These are phyloP conservation scores for Mycena metata DNA, from an alignment of 768 basidiomycete species.

Conservation along the genomic window DNA sequence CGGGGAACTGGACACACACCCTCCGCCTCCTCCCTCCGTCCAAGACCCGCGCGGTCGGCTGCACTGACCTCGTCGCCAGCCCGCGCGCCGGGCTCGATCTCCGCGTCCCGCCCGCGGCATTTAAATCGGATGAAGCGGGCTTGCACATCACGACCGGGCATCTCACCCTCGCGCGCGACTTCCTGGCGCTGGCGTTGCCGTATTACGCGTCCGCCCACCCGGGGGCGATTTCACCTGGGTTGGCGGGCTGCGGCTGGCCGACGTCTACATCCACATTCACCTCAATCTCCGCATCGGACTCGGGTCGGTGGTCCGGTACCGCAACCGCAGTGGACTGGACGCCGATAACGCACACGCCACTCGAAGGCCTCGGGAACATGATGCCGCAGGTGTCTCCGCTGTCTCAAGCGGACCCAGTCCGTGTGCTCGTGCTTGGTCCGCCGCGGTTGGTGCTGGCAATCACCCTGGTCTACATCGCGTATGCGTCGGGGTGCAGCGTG, in stretches of 20 bases:
- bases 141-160: constrained; percentile 22
- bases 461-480: constrained; percentile 28
- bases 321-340: too few relatives aligned
- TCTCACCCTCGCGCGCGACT: constrained; percentile 36
- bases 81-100: constrained; percentile 18
- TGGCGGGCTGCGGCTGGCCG: background rate
- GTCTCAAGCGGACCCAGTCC: constrained; percentile 29
- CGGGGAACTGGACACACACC: constrained; percentile 33
- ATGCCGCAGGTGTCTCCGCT: background rate
- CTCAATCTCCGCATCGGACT: background rate
- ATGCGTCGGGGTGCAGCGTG: constrained; percentile 24
- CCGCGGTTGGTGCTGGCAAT: constrained; percentile 25
- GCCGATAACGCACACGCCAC: constrained; percentile 5
- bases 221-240: background rate
- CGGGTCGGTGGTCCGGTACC: too few relatives aligned
- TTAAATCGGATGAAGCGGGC: background rate
- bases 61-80: background rate
- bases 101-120: constrained; percentile 16
- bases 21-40: constrained; percentile 33
- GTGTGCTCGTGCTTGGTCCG: constrained; percentile 32
- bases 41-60: constrained; percentile 16
- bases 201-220: constrained; percentile 29
- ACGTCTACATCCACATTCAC: background rate
- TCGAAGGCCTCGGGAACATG: background rate
- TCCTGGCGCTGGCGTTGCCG: constrained; percentile 36